Base-by-base conservation (phyloP, 495 filamentous ascomycete genomes). In the Xanthoparmelia taractica region DNA sequence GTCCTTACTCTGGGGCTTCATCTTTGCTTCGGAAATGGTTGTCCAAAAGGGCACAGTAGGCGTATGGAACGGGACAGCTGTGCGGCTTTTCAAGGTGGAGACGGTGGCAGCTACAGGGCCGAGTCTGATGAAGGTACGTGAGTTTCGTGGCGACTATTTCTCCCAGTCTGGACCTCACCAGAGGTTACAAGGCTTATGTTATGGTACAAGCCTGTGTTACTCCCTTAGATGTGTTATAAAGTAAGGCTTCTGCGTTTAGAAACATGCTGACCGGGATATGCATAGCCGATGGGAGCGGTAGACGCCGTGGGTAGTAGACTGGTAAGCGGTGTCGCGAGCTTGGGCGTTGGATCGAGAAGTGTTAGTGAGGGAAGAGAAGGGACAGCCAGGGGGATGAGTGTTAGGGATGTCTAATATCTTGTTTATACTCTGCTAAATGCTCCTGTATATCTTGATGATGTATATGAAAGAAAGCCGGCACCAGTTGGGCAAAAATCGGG, bases 271-370 rank as follows among this genome's bases (percentile, higher is more conserved):
- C 29, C 2, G 18, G 5, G 2, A 20, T 54, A 2, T 33, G 25
- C 29, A 6, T 54, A 54, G 25, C 94, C 94, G 0, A 83, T 91
- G 66, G 94, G 94, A 5, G 94, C 92, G 0, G 95, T 98, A 5
- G 94, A 98, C 76, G 94, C 94, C 0, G 91, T 98, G 13, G 94
- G 94, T 1, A 94, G 85, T 69, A 95, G 91, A 64, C 83, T 98
- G 45, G 93, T 96, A 54, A 87, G 87, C 66, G 79, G 93, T n/a
- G 61, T 63, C 23, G 61, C 61, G 37, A 58, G 54, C 33, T 58
- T 63, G 40, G 55, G 61, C 29, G 43, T 50, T 8, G 61, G 61
- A 10, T 57, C 52, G 37, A 62, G 60, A 56, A 48, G 54, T 38
- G 61, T 40, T 27, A 37, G 31, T 47, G 61, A 55, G 20, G 55